Percentiles rank a stretch among this genome's conserved stretches.
Evolutionary conservation across 129 eudicot species (phyloP).

Genomic region (Heracleum sosnowskyi): DNA sequence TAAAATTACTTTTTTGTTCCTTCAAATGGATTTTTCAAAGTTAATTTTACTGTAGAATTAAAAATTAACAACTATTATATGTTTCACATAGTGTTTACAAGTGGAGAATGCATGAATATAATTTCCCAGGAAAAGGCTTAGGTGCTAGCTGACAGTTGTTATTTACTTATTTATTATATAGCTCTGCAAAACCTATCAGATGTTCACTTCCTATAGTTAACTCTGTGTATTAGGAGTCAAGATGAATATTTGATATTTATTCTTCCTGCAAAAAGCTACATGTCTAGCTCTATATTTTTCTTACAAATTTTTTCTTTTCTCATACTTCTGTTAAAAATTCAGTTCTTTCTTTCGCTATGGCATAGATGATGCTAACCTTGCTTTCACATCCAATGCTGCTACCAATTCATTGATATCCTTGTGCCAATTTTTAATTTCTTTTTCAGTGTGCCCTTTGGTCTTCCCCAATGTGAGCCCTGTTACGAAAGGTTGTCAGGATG

Average conservation of each 20-base stretch:
- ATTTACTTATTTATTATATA: background rate
- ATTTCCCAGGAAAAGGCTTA: background rate
- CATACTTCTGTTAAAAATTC: background rate
- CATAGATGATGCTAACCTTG: background rate
- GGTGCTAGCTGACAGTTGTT: background rate
- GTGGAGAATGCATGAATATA: background rate
- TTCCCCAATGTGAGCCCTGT: conserved; percentile 61
- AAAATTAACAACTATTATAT: background rate
- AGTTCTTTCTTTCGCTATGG: background rate
- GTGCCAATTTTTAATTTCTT: background rate
- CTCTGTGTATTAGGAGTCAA: background rate
- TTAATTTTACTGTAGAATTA: background rate
- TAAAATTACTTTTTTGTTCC: too few species aligned
- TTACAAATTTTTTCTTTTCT: background rate
- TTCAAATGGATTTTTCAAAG: too few species aligned
- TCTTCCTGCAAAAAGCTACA: background rate
- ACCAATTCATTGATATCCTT: background rate
- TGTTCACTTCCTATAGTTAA: background rate
- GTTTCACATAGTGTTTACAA: background rate
- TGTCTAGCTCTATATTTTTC: background rate
- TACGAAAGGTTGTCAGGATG: conserved; percentile 50
- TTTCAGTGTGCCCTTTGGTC: conserved; percentile 82
- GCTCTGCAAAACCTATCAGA: background rate
- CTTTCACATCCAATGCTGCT: background rate
- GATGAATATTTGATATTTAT: background rate